Evolutionary conservation across 371 early-diverging fungal species (phyloP).

Genomic region (Basidiobolus meristosporus): DNA sequence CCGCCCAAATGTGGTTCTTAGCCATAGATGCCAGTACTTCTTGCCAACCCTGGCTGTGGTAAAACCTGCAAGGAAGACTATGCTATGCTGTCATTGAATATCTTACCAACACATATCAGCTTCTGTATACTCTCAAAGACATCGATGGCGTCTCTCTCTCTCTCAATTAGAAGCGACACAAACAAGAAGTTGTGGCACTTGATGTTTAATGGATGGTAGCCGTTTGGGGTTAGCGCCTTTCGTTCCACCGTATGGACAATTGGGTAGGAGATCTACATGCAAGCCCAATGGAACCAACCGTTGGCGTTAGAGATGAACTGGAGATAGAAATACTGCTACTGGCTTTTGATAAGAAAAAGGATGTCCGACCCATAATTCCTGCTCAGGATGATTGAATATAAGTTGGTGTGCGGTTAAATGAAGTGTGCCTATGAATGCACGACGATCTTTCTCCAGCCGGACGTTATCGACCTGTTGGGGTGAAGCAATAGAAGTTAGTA

Average conservation of each 20-base stretch:
- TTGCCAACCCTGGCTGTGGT: too few relatives aligned
- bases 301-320: background rate
- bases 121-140: conserved; percentile 61
- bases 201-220: conserved; percentile 35
- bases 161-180: conserved; percentile 38
- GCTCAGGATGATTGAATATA: conserved; percentile 37
- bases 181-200: conserved; percentile 66
- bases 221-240: conserved; percentile 17
- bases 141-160: conserved; percentile 53
- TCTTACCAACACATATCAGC: conserved; percentile 36
- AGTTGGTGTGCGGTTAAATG: conserved; percentile 65
- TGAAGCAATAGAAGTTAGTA: background rate
- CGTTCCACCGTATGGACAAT: conserved; percentile 68
- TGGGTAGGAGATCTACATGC: conserved; percentile 58
- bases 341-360: background rate
- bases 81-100: too few relatives aligned
- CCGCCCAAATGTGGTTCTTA: too few relatives aligned
- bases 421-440: conserved; percentile 36
- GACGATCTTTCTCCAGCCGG: conserved; percentile 30
- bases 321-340: background rate
- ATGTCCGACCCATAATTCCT: conserved; percentile 49
- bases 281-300: background rate
- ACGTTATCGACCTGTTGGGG: conserved; percentile 33
- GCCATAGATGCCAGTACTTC: too few relatives aligned
- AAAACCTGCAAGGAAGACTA: too few relatives aligned